Evolutionary conservation across 2,329 filamentous ascomycete species (phyloP), one percentile per base, ranked within the genome.

Genomic region (Diaporthe longicolla): DNA sequence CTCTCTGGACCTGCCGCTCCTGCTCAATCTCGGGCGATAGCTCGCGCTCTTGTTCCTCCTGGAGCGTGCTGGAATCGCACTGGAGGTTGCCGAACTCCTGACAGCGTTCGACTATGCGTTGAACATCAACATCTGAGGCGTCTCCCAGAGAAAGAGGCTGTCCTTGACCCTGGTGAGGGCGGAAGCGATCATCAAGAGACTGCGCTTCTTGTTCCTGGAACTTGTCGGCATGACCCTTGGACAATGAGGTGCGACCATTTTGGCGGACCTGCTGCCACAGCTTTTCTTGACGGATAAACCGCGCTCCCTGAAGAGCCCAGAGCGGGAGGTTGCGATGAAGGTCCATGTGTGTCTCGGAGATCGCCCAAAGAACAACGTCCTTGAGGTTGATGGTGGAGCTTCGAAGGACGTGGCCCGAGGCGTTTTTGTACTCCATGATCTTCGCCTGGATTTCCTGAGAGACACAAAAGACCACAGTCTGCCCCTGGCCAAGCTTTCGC

Each of bases 41-140:
- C 75, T 94, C 93, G 0, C 92, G 85, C 78, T 94, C 92, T 76
- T 94, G 91, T 73, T 94, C 93, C 77, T 94, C 91, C 3, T 89
- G 82, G 0, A 93, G 80, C 0, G 82, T 81, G 0, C 83, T 82
- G 0, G 83, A 78, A 0, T 79, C 76, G 35, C 85, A 77, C 2
- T 81, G 76, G 0, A 76, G 52, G 3, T 80, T 76, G 0, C 79
- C 79, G 70, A 87, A 85, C 15, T 85, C 13, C 70, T 54, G 26
- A 24, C 29, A 52, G 9, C 57, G 54, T 10, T 50, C 35, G 8
- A 15, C 32, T 9, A 50, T 58, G 4, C n/a, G 32, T 1, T 15
- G 24, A 7, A 43, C 54, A 32, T 58, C 40, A 35, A 24, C 17
- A 71, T 59, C n/a, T 15, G 40, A n/a, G n/a, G n/a, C n/a, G n/a